phyloP scores from a whole-genome alignment of 1,139 yeast species.

The Saccharomyces hybrid region DNA sequence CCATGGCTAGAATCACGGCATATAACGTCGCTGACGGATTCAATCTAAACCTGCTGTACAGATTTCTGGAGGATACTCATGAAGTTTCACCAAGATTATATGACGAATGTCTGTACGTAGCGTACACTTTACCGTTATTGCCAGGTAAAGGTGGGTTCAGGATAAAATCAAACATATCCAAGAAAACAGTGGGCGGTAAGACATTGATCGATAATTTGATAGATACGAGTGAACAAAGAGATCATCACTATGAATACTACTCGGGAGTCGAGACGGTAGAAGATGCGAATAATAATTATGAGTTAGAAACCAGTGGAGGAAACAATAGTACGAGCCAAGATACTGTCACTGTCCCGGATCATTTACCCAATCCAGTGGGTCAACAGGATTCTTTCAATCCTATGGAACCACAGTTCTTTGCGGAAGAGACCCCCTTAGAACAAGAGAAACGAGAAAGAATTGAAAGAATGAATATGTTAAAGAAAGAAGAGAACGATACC shows the following conservation, averaged over 20 bases:
- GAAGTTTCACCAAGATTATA: conserved; percentile 79
- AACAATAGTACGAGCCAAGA: conserved; percentile 19
- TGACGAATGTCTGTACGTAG: conserved; percentile 87
- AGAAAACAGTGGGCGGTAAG: conserved; percentile 53
- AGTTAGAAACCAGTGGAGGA: conserved; percentile 22
- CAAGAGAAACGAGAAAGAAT: conserved; percentile 14
- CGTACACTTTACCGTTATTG: conserved; percentile 76
- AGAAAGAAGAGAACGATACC: background rate
- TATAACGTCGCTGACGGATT: conserved; percentile 82
- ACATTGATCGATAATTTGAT: conserved; percentile 67
- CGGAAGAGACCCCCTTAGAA: conserved; percentile 31
- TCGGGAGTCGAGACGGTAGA: conserved; percentile 72
- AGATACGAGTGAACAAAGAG: conserved; percentile 74
- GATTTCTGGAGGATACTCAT: conserved; percentile 61
- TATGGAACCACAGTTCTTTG: conserved; percentile 58
- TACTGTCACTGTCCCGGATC: conserved; percentile 20
- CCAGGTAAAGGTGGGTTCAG: conserved; percentile 85
- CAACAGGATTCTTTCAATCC: conserved; percentile 46
- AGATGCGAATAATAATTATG: conserved; percentile 50
- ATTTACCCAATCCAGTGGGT: conserved; percentile 21
- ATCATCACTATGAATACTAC: conserved; percentile 85
- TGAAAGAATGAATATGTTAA: conserved; percentile 9
- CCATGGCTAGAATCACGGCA: conserved; percentile 77
- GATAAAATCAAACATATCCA: conserved; percentile 70
- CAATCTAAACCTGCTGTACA: conserved; percentile 53